A percentile compares a stretch with the other conserved stretches of the same genome.
These are phyloP conservation scores for Ustulina deusta DNA, from an alignment of 2,329 filamentous ascomycete genomes.

Conservation along the genomic window DNA sequence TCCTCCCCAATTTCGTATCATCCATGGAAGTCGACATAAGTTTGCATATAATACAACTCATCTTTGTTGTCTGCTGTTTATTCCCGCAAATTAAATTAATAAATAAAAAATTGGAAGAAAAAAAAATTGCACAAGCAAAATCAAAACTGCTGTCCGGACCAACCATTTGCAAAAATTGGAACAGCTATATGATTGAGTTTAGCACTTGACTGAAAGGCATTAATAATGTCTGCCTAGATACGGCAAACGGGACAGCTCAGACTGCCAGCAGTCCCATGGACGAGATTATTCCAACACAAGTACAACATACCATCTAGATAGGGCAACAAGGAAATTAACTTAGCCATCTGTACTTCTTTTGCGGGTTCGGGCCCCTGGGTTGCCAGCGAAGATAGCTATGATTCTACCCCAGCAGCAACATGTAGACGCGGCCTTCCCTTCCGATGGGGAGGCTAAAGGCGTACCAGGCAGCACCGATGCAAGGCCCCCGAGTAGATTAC, in stretches of 20 bases:
- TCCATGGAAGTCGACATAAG: neutral
- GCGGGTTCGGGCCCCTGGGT: neutral
- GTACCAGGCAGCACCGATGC: neutral
- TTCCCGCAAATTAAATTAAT: too few species aligned
- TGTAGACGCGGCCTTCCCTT: neutral
- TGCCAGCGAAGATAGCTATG: neutral
- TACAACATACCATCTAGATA: conserved; percentile 6
- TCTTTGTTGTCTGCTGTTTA: neutral
- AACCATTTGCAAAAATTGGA: neutral
- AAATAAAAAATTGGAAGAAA: too few species aligned
- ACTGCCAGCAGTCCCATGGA: neutral
- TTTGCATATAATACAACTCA: neutral
- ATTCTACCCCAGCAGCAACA: neutral
- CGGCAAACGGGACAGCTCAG: neutral
- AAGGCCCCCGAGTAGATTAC: neutral
- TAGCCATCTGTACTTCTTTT: neutral
- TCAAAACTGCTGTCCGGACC: neutral
- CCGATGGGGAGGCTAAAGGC: neutral
- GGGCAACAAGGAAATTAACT: neutral
- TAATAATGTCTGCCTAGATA: neutral
- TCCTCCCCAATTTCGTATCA: neutral
- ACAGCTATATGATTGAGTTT: neutral
- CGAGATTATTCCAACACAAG: neutral
- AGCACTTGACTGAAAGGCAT: neutral
- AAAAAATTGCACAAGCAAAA: neutral